These are phyloP conservation scores for Melaleuca quinquenervia DNA, from an alignment of 345 rosid species.

Conservation along the genomic window DNA sequence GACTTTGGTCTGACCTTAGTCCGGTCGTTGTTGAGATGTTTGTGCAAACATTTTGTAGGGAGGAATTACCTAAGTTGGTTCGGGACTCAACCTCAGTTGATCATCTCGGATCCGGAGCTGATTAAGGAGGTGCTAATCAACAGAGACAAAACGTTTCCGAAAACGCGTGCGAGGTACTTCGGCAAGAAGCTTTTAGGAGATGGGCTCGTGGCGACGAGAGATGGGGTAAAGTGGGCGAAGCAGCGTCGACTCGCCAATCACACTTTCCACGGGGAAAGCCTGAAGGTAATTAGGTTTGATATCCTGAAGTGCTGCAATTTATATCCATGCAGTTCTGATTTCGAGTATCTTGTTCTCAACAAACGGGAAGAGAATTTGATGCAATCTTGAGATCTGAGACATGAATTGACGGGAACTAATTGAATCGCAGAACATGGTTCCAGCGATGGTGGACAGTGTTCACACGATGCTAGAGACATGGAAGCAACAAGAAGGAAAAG, in stretches of 20 bases:
- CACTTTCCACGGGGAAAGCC: background rate
- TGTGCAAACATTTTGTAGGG: background rate
- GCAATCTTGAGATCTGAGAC: background rate
- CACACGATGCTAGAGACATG: constrained; percentile 27
- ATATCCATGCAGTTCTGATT: too few relatives aligned
- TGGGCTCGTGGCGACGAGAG: constrained; percentile 10
- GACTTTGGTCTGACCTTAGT: background rate
- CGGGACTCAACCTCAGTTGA: background rate
- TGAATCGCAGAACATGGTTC: constrained; percentile 15
- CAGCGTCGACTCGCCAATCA: constrained; percentile 22
- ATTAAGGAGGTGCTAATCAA: background rate
- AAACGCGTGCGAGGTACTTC: background rate
- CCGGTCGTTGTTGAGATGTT: background rate
- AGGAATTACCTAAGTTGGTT: background rate
- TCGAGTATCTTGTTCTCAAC: too few relatives aligned
- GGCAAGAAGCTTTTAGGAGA: constrained; percentile 4
- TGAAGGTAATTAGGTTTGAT: constrained; percentile 6
- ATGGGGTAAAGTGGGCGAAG: constrained; percentile 21
- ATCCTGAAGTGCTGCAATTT: too few relatives aligned
- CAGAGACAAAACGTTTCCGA: background rate
- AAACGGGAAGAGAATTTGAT: background rate
- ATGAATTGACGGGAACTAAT: background rate
- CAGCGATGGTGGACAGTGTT: constrained; percentile 14
- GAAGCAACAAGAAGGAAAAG: constrained; percentile 13
- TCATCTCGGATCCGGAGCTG: background rate